Base-by-base conservation (phyloP, 805 yeast genomes). In the Pichia heedii region DNA sequence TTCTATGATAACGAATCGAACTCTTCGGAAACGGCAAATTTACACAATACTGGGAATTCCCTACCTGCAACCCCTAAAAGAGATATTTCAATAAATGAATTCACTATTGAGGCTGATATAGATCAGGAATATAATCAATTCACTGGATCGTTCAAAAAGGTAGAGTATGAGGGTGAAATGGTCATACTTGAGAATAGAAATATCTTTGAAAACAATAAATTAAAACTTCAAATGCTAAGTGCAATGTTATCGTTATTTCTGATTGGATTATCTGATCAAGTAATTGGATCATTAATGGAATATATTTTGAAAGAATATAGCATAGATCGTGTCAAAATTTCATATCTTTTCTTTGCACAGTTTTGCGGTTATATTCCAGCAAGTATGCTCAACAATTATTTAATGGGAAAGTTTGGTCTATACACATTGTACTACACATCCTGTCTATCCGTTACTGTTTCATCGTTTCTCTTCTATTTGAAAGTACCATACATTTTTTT, bases 221-320 rank as follows among this genome's bases (percentile, higher is more conserved):
- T 78, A 12, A 65, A 65, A 43, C n/a, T 54, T 5, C 82, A 78
- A 55, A 61, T 77, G 21, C 1, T 61, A 0, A 55, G 69, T 0
- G 56, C 68, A 1, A 71, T 63, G 46, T 33, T 60, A 21, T 54
- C 67, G 1, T 72, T 77, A 51, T 54, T 68, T 2, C 53, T 76
- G 1, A 58, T 74, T 46, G 87, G 87, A 0, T 54, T 79, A 24
- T 67, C 71, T 6, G 86, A 81, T 50, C 82, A 79, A 54, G 66
- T 81, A 0, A 57, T 77, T 16, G 86, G 86, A 0, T 70, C 84
- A 0, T 54, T 79, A 33, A 63, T 81, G 47, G 81, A 83, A 2
- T 61, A 69, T 33, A 49, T 79, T 15, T 70, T 76, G 42, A 56
- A 54, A 5, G 60, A 73, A 39, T 80, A 77, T 54, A 26, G 61